These are phyloP conservation scores for Trichoderma virens DNA, from an alignment of 495 filamentous ascomycete species.

Conservation along the genomic window DNA sequence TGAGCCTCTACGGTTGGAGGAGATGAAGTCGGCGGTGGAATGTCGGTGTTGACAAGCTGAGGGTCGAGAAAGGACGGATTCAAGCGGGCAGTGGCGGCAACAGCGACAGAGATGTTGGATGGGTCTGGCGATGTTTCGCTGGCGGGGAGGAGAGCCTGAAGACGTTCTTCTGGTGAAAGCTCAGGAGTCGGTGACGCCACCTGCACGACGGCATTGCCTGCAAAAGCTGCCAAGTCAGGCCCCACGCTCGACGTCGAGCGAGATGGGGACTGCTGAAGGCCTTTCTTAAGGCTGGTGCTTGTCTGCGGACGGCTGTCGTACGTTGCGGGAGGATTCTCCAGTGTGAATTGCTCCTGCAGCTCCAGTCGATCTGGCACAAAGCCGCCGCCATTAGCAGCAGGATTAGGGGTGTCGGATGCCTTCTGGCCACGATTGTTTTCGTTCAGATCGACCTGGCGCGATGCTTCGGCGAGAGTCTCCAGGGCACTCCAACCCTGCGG, in stretches of 20 bases:
- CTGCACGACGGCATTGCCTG: constrained; percentile 8
- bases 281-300: constrained; percentile 16
- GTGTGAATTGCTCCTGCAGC: constrained; percentile 42
- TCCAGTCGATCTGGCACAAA: constrained; percentile 18
- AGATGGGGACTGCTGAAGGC: not conserved
- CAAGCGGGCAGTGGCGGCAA: constrained; percentile 41
- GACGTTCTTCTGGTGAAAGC: constrained; percentile 30
- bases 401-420: constrained; percentile 11
- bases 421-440: constrained; percentile 30
- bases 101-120: constrained; percentile 34
- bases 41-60: constrained; percentile 34
- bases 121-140: constrained; percentile 23
- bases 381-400: constrained; percentile 11
- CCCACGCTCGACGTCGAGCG: not conserved
- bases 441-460: constrained; percentile 54
- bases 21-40: constrained; percentile 19
- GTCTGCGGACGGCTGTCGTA: constrained; percentile 26
- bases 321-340: constrained; percentile 36
- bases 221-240: not conserved
- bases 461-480: constrained; percentile 75
- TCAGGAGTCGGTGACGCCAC: constrained; percentile 10
- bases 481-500: constrained; percentile 64
- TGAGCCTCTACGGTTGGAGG: constrained; percentile 21
- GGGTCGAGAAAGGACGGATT: constrained; percentile 41
- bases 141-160: constrained; percentile 26